Percentiles rank a stretch among this genome's conserved stretches.
These are phyloP conservation scores for Xylariaceae sp. DNA, from an alignment of 2,329 filamentous ascomycete genomes.

Conservation along the genomic window DNA sequence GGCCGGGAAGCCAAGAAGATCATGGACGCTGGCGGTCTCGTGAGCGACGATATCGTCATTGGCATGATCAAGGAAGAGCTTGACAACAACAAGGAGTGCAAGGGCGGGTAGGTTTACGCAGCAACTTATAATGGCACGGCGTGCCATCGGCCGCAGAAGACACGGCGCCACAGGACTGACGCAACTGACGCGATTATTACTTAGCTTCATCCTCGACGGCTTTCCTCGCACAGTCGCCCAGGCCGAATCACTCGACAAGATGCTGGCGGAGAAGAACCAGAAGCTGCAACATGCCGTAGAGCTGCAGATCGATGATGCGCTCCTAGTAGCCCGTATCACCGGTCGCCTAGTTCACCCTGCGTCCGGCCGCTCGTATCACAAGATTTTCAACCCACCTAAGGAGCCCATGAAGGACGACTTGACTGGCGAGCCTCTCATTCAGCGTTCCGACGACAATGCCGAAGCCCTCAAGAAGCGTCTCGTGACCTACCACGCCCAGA, in stretches of 20 bases:
- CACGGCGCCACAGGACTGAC: slow-evolving; percentile 22
- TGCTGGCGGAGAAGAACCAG: slow-evolving; percentile 75
- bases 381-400: slow-evolving; percentile 98
- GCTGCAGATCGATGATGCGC: slow-evolving; percentile 91
- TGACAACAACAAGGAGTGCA: slow-evolving; percentile 89
- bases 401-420: slow-evolving; percentile 89
- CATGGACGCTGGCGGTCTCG: slow-evolving; percentile 96
- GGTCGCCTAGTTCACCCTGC: slow-evolving; percentile 94
- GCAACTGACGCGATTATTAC: slow-evolving; percentile 25
- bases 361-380: slow-evolving; percentile 95
- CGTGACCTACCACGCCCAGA: slow-evolving; percentile 90
- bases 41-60: slow-evolving; percentile 98
- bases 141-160: neutral
- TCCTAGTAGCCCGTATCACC: slow-evolving; percentile 93
- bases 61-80: slow-evolving; percentile 99
- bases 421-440: slow-evolving; percentile 92
- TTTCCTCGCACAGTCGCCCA: slow-evolving; percentile 97
- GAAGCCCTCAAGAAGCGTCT: slow-evolving; percentile 94
- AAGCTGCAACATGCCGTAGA: slow-evolving; percentile 92
- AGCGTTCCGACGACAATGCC: slow-evolving; percentile 95
- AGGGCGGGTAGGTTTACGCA: slow-evolving; percentile 70
- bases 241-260: slow-evolving; percentile 88
- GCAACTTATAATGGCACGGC: slow-evolving; percentile 5
- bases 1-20: slow-evolving; percentile 99
- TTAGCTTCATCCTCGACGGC: slow-evolving; percentile 95